phyloP scores from a whole-genome alignment of 345 rosid species.

The Turnera subulata region DNA sequence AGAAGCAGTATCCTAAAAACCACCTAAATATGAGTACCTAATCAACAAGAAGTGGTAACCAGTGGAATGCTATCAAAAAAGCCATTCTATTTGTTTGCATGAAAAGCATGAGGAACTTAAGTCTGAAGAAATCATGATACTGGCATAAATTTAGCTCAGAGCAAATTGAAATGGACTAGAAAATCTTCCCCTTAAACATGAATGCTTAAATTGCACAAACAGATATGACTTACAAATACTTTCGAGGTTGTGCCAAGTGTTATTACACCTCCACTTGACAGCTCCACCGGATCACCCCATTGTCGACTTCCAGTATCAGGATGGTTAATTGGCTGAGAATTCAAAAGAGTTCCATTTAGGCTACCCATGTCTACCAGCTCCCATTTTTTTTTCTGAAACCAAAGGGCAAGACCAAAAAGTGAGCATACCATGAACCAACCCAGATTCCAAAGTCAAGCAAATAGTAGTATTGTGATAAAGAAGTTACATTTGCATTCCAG shows the following conservation, averaged over 20 bases:
- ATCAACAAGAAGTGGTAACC: not conserved
- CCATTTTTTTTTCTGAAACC: slow-evolving; percentile 83
- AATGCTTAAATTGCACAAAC: not conserved
- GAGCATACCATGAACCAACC: slow-evolving; percentile 13
- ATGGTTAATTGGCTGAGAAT: slow-evolving; percentile 60
- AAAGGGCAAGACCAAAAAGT: slow-evolving; percentile 12
- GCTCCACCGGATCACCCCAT: slow-evolving; percentile 76
- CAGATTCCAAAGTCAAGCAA: slow-evolving; percentile 15
- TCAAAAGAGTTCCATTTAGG: slow-evolving; percentile 91
- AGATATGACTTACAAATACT: slow-evolving; percentile 53
- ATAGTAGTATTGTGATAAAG: slow-evolving; percentile 12
- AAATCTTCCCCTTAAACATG: not conserved
- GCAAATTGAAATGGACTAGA: not conserved
- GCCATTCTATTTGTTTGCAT: not conserved
- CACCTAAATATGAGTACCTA: no score
- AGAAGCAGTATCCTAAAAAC: no score
- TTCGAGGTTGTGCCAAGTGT: slow-evolving; percentile 82
- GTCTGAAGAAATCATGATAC: not conserved
- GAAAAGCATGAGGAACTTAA: not conserved
- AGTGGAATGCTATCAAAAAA: not conserved
- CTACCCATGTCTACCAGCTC: slow-evolving; percentile 97
- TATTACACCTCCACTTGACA: slow-evolving; percentile 73
- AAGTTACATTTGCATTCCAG: slow-evolving; percentile 76
- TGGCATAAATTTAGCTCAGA: not conserved
- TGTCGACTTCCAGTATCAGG: slow-evolving; percentile 65